Base-by-base conservation (phyloP, 768 basidiomycete species). In the Calocybe gangraenosa region DNA sequence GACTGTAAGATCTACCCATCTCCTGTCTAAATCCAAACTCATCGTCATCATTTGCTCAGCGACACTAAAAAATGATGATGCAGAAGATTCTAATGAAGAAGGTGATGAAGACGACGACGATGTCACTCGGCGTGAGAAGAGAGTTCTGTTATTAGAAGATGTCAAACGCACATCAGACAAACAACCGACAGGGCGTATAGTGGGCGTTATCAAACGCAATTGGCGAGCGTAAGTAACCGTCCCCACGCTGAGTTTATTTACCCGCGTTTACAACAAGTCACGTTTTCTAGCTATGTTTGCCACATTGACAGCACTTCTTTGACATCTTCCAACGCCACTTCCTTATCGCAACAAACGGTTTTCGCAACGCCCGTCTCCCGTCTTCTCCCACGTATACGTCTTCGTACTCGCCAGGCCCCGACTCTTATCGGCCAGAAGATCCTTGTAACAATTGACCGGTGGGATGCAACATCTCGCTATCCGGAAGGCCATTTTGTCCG, bases 401-500 rank as follows among this genome's bases (percentile, higher is more conserved):
- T 99, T 33, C 83, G 93, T 28, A 99, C 96, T 0, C 87, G 96
- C 5, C 96, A 99, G 70, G 94, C 93, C 1, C 88, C 92, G 0
- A 64, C 78, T 1, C 81, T 99, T 13, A 64, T 96, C 14, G 81
- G 84, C 30, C 94, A 99, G 62, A 98, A 99, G 63, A 95, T 99
- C 53, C 79, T 99, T 19, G 92, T 98, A 34, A 85, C 90, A 2
- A 91, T 98, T 55, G 96, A 99, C 60, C 73, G 84, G 33, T 99
- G 96, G 96, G 84, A 89, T 20, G 66, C 71, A 4, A 85, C 81
- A 8, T 92, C 89, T 1, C 78, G 92, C 15, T 96, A 97, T 59
- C 96, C 96, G 0, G 94, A 97, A 56, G 96, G 96, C 0, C 96
- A 99, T 60, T 92, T 99, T 51, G 94, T 98, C 17, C 82, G 95